A percentile compares a stretch with the other conserved stretches of the same genome.
Evolutionary conservation across 169 alveolate species (phyloP).

Genomic region (Plasmodium malariae): DNA sequence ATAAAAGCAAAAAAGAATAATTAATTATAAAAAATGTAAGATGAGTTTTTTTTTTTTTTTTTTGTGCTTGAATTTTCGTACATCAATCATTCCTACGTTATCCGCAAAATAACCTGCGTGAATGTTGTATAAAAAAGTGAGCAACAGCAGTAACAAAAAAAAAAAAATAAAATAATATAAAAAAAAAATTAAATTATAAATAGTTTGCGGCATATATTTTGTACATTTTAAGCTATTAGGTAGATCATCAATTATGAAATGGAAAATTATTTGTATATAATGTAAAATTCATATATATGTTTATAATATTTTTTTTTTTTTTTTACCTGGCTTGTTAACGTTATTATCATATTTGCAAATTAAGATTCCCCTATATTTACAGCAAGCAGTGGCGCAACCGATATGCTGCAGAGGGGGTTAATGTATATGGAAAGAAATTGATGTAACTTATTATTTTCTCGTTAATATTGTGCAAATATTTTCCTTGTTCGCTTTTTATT

Average conservation of each 20-base stretch:
- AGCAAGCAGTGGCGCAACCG: conserved; percentile 67
- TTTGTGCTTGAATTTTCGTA: background rate
- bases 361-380: conserved; percentile 31
- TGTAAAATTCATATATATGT: too few relatives aligned
- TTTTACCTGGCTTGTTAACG: conserved; percentile 49
- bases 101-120: conserved; percentile 52
- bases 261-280: too few relatives aligned
- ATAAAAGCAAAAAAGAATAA: background rate
- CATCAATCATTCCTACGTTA: conserved; percentile 64
- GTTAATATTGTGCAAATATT: too few relatives aligned
- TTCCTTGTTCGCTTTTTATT: too few relatives aligned
- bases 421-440: too few relatives aligned
- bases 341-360: conserved; percentile 57
- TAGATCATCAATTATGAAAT: too few relatives aligned
- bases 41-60: too few relatives aligned
- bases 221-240: too few relatives aligned
- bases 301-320: too few relatives aligned
- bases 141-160: too few relatives aligned
- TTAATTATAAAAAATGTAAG: background rate
- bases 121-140: conserved; percentile 10
- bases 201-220: too few relatives aligned
- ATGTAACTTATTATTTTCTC: background rate
- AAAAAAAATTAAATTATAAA: background rate
- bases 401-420: conserved; percentile 17
- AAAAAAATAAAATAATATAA: background rate